Evolutionary conservation across 441 rosid genomes (phyloP), one percentile per base, ranked within the genome.

Genomic region (Omphalea diandra): DNA sequence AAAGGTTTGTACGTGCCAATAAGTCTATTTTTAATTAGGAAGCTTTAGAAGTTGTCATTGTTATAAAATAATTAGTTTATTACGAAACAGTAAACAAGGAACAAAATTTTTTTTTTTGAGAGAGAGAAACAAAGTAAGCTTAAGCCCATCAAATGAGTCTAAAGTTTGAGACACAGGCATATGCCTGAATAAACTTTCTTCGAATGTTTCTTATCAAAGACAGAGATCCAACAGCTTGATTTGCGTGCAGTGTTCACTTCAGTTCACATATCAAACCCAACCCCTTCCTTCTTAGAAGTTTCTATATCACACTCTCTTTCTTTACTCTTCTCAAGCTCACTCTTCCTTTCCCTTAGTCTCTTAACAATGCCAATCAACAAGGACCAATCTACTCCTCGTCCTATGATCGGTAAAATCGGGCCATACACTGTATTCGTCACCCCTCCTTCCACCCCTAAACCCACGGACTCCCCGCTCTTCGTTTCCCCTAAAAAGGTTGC

Each of bases 401-500:
- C 99, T n/a, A 75, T 83, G 64, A 95, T 92, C 80, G 98, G 98
- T 5, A 95, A 95, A 85, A 92, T 95, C 65, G 99, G 99, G 0
- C 98, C 99, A 14, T 95, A 92, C 85, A 95, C 99, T 33, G 97
- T 95, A 73, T 95, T 95, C 78, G 83, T 88, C 80, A 95, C 99
- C 61, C 99, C 97, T 5, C 98, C 96, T 7, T 71, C 98, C 17
- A 94, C 98, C 47, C 98, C 98, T 26, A 84, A 86, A 62, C 86
- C 90, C 26, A 64, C 75, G 46, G 78, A 69, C 72, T 20, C 83
- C 80, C 26, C 76, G 11, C 38, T 76, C 38, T 33, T 79, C 56
- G 78, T 80, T 2, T 77, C 90, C 38, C 88, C 87, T 2, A 73
- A 73, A 40, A 90, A 85, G 70, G 75, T 75, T 63, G 75, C 54